These are phyloP conservation scores for Neofusicoccum cordaticola DNA, from an alignment of 2,329 filamentous ascomycete species.

Conservation along the genomic window DNA sequence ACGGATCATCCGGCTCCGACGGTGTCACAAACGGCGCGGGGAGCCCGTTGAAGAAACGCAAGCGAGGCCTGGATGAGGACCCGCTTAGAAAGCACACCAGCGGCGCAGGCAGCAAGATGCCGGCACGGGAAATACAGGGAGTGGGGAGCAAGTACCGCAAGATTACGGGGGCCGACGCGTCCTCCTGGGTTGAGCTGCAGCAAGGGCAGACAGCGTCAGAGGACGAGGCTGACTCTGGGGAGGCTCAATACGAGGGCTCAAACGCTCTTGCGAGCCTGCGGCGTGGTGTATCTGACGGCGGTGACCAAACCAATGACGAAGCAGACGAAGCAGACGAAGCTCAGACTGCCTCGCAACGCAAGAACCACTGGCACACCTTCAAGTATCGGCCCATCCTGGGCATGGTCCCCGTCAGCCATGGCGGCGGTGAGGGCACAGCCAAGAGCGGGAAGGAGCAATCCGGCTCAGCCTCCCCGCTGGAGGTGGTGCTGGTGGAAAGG, in stretches of 20 bases:
- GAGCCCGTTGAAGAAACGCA: slow-evolving; percentile 26
- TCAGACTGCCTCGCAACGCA: slow-evolving; percentile 24
- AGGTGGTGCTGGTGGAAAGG: slow-evolving; percentile 85
- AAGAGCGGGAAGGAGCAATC: slow-evolving; percentile 21
- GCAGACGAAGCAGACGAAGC: slow-evolving; percentile 11
- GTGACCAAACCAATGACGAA: slow-evolving; percentile 21
- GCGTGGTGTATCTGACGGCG: slow-evolving; percentile 25
- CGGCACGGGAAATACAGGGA: slow-evolving; percentile 43
- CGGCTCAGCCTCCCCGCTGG: slow-evolving; percentile 48
- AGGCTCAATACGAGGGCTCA: slow-evolving; percentile 33
- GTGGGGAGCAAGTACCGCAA: slow-evolving; percentile 50
- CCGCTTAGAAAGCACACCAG: slow-evolving; percentile 44
- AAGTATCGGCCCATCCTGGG: slow-evolving; percentile 95
- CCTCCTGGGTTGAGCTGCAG: slow-evolving; percentile 30
- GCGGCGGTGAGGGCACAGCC: slow-evolving; percentile 48
- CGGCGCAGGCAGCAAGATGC: slow-evolving; percentile 56
- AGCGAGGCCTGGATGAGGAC: slow-evolving; percentile 32
- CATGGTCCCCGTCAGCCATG: slow-evolving; percentile 54
- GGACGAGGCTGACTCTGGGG: slow-evolving; percentile 36
- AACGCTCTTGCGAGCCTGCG: slow-evolving; percentile 27
- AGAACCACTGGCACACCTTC: slow-evolving; percentile 72
- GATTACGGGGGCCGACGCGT: slow-evolving; percentile 40
- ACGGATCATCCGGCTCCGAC: slow-evolving; percentile 20
- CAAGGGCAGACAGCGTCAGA: slow-evolving; percentile 26
- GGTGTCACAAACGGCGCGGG: slow-evolving; percentile 23